Evolutionary conservation across 2,329 filamentous ascomycete genomes (phyloP), one percentile per base, ranked within the genome.

Genomic region (Iodosphaeria phyllophila): DNA sequence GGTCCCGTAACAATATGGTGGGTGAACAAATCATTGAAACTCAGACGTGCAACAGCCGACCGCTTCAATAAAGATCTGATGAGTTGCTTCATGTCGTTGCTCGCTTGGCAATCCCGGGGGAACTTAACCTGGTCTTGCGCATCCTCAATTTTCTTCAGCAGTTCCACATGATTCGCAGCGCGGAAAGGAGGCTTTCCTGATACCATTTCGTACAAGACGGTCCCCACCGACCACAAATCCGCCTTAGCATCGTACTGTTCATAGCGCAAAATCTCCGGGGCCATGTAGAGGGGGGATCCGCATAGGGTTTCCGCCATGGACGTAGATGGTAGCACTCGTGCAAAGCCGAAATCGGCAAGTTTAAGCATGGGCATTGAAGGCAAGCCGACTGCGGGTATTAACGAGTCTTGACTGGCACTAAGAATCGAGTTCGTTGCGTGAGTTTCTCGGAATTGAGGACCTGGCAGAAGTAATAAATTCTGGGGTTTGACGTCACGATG

Each of bases 321-420:
- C 0, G 86, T 92, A 6, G 79, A 73, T 2, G 89, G 86, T 24
- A 98, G 56, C 28, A 91, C 82, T 28, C 89, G 73, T 28, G 89
- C 89, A 46, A 98, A 98, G n/a, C 89, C 89, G 44, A 98, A 98
- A 53, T 98, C 89, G 29, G 89, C 89, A 38, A 98, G 74, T 54
- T 98, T 98, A 31, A 98, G 67, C 75, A 95, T 91, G 4, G 89
- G 89, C 20, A 98, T 53, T 11, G 83, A 89, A 26, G 69, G 62
- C 16, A 98, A 56, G 6, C 89, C 89, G 14, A 74, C 74, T 14
- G 74, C 66, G 4, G 86, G 83, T 22, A 80, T 76, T 28, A 89
- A 58, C 1, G 82, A 84, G 43, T 84, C 71, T 21, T 76, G 72
- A 40, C 77, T 84, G 25, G 74, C 76, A 30, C 63, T 64, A 46